Evolutionary conservation across 257 asterid genomes (phyloP), one percentile per base, ranked within the genome.

Genomic region (Primulina eburnea): DNA sequence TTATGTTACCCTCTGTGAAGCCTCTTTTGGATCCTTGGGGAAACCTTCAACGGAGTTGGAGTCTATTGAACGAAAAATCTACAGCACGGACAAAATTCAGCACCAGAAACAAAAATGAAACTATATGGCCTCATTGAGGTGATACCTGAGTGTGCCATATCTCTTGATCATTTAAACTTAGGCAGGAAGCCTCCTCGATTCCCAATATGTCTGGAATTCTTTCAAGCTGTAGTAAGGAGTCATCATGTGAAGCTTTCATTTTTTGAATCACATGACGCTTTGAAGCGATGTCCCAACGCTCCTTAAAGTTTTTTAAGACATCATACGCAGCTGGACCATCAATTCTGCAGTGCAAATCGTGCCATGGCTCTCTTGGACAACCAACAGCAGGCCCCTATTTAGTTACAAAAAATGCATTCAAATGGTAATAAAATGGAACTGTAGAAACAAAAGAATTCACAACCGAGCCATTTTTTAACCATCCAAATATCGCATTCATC

Each of bases 361-460:
- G 97, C 97, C 97, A 91, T 18, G 97, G 92, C 77, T 92, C 97
- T 73, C 97, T 82, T 60, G 97, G 96, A 75, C 90, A 83, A 67
- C 89, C 96, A 38, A 69, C 52, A 59, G 78, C 70, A 8, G 96
- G 84, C 38, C 92, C 96, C 97, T 92, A 76, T 30, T 37, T 67
- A 5, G 24, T 69, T 20, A 38, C 35, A 59, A 56, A 47, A 21
- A 47, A 21, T 26, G 4, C 16, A 52, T 71, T 71, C 35, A 66
- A 18, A 52, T 61, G 17, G 24, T 43, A 12, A 43, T 43, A n/a
- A 62, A 57, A 43, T 11, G 26, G 8, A 57, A 43, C n/a, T 43
- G 53, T 12, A 2, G 12, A 67, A 7, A 53, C 11, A 37, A 5
- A 37, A 70, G 43, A 56, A 2, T n/a, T 7, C 2, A 9, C 24